A percentile compares a stretch with the other conserved stretches of the same genome.
These are phyloP conservation scores for Tylopilus sp. DNA, from an alignment of 768 basidiomycete species.

Conservation along the genomic window DNA sequence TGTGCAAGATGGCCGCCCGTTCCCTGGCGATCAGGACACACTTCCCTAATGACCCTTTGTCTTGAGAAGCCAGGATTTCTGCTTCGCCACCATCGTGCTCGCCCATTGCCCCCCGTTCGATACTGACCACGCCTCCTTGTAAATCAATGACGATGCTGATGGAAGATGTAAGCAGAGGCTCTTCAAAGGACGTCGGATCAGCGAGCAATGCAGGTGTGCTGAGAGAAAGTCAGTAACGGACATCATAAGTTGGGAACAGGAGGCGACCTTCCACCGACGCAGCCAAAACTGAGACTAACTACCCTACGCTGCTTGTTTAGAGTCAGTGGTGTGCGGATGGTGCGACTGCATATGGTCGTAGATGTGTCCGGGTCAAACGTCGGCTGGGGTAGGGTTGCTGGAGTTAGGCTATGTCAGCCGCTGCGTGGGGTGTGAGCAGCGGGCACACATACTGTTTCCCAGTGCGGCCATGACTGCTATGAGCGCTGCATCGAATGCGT, in stretches of 20 bases:
- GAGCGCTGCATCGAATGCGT: constrained; percentile 87
- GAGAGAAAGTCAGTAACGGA: neutral
- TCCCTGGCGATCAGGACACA: constrained; percentile 20
- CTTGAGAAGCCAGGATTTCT: neutral
- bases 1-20: constrained; percentile 22
- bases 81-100: constrained; percentile 17
- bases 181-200: constrained; percentile 90
- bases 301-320: constrained; percentile 29
- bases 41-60: constrained; percentile 12
- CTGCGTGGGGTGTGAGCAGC: constrained; percentile 36
- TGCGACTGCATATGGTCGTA: constrained; percentile 60
- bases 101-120: constrained; percentile 24
- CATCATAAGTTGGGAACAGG: neutral
- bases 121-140: constrained; percentile 19
- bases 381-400: constrained; percentile 71
- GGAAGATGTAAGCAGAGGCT: constrained; percentile 74
- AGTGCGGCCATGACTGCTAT: constrained; percentile 86
- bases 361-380: constrained; percentile 65
- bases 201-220: constrained; percentile 53
- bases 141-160: constrained; percentile 61
- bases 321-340: constrained; percentile 41
- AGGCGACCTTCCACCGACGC: constrained; percentile 21
- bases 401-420: neutral
- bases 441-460: constrained; percentile 64
- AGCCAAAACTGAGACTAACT: constrained; percentile 25